These are phyloP conservation scores for Lepidium aucheri DNA, from an alignment of 345 rosid species.

Conservation along the genomic window DNA sequence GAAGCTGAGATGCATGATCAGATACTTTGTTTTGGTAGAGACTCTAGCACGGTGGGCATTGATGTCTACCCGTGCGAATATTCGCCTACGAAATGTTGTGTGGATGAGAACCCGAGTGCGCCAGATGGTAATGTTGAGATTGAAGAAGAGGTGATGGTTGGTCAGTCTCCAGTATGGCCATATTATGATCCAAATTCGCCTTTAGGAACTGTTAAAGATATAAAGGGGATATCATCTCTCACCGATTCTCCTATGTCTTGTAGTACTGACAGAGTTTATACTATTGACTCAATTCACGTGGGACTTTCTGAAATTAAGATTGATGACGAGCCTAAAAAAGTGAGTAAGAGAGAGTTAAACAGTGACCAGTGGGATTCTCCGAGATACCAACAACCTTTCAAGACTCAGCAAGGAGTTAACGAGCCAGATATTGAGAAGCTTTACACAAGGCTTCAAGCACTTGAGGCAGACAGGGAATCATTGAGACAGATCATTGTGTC, in stretches of 20 bases:
- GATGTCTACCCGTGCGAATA: constrained; percentile 45
- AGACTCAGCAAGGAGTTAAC: constrained; percentile 36
- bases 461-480: constrained; percentile 97
- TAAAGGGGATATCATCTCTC: constrained; percentile 27
- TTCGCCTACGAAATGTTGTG: constrained; percentile 52
- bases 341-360: constrained; percentile 17
- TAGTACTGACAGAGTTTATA: constrained; percentile 60
- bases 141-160: constrained; percentile 52
- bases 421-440: constrained; percentile 86
- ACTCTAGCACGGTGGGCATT: constrained; percentile 31
- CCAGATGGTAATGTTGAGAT: constrained; percentile 39
- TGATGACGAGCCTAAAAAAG: constrained; percentile 19
- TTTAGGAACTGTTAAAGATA: constrained; percentile 39
- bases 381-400: constrained; percentile 26
- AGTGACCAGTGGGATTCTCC: constrained; percentile 44
- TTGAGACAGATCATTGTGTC: constrained; percentile 84
- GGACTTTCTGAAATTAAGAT: constrained; percentile 41
- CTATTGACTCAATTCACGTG: constrained; percentile 58
- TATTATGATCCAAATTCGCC: constrained; percentile 43
- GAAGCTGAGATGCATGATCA: constrained; percentile 65
- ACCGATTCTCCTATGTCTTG: constrained; percentile 48
- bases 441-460: constrained; percentile 81
- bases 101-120: constrained; percentile 37
- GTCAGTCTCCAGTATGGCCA: constrained; percentile 54
- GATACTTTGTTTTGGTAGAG: constrained; percentile 33